Evolutionary conservation across 805 yeast species (phyloP), one percentile per base, ranked within the genome.

Genomic region (Saccharomycodes ludwigii): DNA sequence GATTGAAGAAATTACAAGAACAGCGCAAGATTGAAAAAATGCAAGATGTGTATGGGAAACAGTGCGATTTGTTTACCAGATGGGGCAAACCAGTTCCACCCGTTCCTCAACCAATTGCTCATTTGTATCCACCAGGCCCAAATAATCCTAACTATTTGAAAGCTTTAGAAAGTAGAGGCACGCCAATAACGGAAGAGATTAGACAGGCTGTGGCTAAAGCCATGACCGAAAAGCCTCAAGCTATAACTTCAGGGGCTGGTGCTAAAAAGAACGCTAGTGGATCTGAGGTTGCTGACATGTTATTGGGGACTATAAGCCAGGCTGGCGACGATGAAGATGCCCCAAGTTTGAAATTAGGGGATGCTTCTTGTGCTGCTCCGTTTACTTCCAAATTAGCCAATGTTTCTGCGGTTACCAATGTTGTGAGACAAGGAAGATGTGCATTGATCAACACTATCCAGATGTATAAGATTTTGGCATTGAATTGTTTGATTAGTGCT

Each of bases 321-420:
- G 47, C 39, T 25, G 37, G 61, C 33, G 82, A 73, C 20, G 77
- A 71, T 30, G 66, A 54, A 20, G 96, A 88, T 44, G 94, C 93
- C 0, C 98, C 98, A 36, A 73, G 79, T 29, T 70, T 91, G 62
- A 91, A 91, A 57, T 66, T 91, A 34, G 98, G 98, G 47, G 98
- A 91, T 61, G 98, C 98, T 10, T 86, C 96, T 16, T 95, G 93
- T 48, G 98, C 98, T 34, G 98, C 98, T 21, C 98, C 98, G 29
- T 84, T 91, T 57, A 91, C 98, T 13, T 86, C 97, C 16, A 91
- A 91, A 54, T 70, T 91, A 42, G 73, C 95, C 17, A 81, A 79
- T 49, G 98, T 91, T 20, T 71, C 86, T 34, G 78, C 98, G 34
- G 95, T 91, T 34, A 81, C 94, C 32, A 78, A 85, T 52, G 81